A percentile compares a stretch with the other conserved stretches of the same genome.
These are phyloP conservation scores for Nicotiana benthamiana DNA, from an alignment of 257 asterid species.

Conservation along the genomic window DNA sequence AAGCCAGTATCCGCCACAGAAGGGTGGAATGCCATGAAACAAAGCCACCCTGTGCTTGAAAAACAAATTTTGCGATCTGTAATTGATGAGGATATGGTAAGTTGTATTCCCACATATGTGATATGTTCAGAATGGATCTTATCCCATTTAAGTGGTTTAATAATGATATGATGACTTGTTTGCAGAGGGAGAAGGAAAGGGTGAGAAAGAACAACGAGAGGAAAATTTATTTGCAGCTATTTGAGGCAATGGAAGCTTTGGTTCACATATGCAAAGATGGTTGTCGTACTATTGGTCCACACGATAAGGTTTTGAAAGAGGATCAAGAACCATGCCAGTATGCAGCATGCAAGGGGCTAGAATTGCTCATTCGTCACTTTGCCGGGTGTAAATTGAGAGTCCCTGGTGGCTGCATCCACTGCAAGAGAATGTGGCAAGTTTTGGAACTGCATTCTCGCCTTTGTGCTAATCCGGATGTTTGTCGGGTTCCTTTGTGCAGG, in stretches of 20 bases:
- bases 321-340: slow-evolving; percentile 55
- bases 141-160: neutral
- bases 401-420: slow-evolving; percentile 65
- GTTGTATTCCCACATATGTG: slow-evolving; percentile 4
- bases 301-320: slow-evolving; percentile 35
- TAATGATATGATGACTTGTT: neutral
- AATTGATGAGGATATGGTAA: slow-evolving; percentile 43
- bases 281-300: slow-evolving; percentile 77
- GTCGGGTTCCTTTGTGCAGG: slow-evolving; percentile 86
- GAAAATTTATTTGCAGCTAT: slow-evolving; percentile 45
- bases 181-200: slow-evolving; percentile 46
- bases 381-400: slow-evolving; percentile 67
- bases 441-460: slow-evolving; percentile 78
- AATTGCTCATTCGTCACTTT: slow-evolving; percentile 66
- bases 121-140: neutral
- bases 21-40: slow-evolving; percentile 79
- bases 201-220: slow-evolving; percentile 46
- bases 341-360: slow-evolving; percentile 64
- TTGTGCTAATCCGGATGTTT: slow-evolving; percentile 49
- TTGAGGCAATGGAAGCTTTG: slow-evolving; percentile 89
- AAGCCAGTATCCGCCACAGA: slow-evolving; percentile 61
- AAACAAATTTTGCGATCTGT: slow-evolving; percentile 42
- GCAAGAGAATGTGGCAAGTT: slow-evolving; percentile 88
- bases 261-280: slow-evolving; percentile 87
- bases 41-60: slow-evolving; percentile 77